These are phyloP conservation scores for Suillus tomentosus DNA, from an alignment of 768 basidiomycete genomes.

Conservation along the genomic window DNA sequence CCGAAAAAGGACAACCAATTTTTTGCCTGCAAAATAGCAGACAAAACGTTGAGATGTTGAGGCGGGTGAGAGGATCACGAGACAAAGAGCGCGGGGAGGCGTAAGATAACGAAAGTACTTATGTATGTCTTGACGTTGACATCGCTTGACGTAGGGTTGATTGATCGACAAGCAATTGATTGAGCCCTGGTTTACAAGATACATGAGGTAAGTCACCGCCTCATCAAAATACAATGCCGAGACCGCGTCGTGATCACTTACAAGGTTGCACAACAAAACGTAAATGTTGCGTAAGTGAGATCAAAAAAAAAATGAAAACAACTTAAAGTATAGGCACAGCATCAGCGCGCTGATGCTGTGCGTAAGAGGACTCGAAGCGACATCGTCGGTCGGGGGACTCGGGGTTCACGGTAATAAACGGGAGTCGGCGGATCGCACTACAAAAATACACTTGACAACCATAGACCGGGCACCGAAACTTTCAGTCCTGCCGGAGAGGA, in stretches of 20 bases:
- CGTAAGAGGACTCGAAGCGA: not conserved
- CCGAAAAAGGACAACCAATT: slow-evolving; percentile 24
- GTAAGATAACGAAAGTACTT: not conserved
- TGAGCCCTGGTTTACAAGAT: not conserved
- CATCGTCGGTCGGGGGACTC: not conserved
- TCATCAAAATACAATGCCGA: not conserved
- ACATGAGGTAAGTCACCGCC: not conserved
- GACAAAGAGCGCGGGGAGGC: not conserved
- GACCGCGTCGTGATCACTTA: not conserved
- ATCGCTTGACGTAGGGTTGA: slow-evolving; percentile 4
- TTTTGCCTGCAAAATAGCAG: slow-evolving; percentile 9
- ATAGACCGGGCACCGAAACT: not conserved
- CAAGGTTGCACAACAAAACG: not conserved
- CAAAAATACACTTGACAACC: not conserved
- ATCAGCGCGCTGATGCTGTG: too few species aligned
- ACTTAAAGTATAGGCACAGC: not conserved
- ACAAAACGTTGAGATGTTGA: slow-evolving; percentile 1
- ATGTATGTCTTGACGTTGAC: slow-evolving; percentile 7
- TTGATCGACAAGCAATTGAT: not conserved
- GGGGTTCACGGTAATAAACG: not conserved
- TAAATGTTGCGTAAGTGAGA: not conserved
- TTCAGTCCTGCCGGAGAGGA: not conserved
- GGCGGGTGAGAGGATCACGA: not conserved
- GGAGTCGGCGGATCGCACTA: not conserved
- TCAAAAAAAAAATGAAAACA: not conserved